Conservation (phyloP, 306 rosid genomes). For the Malus orientalis region DNA sequence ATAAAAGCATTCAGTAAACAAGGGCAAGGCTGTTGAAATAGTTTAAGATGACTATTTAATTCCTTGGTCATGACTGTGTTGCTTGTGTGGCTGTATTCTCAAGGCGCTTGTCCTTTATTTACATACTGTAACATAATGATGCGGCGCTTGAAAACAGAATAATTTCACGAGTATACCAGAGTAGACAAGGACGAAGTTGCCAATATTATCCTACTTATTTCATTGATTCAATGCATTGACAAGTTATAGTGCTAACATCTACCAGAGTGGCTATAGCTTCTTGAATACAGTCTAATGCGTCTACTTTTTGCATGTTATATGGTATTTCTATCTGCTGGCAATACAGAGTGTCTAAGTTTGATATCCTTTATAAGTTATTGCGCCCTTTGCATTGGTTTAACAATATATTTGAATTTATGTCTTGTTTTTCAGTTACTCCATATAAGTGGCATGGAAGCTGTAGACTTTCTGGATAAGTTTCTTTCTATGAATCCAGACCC, state of each 20-base stretch:
- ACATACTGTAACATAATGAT: neutral
- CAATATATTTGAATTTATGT: neutral
- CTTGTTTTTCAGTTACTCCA: constrained; percentile 43
- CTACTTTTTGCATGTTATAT: neutral
- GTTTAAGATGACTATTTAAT: neutral
- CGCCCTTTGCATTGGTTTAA: neutral
- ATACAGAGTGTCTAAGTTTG: neutral
- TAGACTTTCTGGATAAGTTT: constrained; percentile 68
- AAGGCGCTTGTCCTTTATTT: neutral
- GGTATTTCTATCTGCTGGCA: neutral
- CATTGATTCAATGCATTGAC: neutral
- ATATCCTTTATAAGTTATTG: neutral
- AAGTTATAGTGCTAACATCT: neutral
- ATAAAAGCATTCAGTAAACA: neutral
- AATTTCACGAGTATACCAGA: neutral
- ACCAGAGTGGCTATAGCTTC: neutral
- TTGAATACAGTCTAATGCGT: neutral
- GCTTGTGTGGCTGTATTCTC: neutral
- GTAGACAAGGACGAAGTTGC: neutral
- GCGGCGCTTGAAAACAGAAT: neutral
- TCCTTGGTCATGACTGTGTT: neutral
- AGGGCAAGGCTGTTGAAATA: neutral
- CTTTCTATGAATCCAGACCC: constrained; percentile 70
- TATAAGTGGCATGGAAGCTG: constrained; percentile 73
- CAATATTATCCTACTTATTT: neutral